These are phyloP conservation scores for Aulographum hederae DNA, from an alignment of 2,329 filamentous ascomycete species.

Conservation along the genomic window DNA sequence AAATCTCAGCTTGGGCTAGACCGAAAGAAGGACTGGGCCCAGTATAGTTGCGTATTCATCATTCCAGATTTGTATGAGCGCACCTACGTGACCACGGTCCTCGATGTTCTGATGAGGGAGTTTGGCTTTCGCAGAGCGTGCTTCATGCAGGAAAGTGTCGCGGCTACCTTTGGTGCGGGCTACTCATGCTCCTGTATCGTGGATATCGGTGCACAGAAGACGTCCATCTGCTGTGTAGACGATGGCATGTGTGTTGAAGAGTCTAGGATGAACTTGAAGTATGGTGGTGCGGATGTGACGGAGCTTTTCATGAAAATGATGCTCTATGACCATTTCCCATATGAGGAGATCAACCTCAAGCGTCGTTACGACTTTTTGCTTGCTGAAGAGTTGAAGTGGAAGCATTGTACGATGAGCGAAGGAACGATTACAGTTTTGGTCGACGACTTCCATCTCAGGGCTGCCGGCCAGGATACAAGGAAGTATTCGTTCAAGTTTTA, in stretches of 20 bases:
- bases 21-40: conserved; percentile 62
- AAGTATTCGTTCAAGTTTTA: conserved; percentile 97
- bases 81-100: conserved; percentile 65
- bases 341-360: conserved; percentile 80
- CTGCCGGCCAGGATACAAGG: conserved; percentile 69
- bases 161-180: conserved; percentile 85
- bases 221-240: conserved; percentile 89
- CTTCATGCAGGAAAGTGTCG: conserved; percentile 91
- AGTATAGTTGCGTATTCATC: conserved; percentile 93
- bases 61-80: conserved; percentile 97
- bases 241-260: conserved; percentile 91
- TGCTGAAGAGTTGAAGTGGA: conserved; percentile 89
- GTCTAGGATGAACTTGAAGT: conserved; percentile 88
- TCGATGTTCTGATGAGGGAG: conserved; percentile 73
- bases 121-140: conserved; percentile 80
- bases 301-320: conserved; percentile 96
- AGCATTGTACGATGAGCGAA: conserved; percentile 81
- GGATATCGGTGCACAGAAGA: conserved; percentile 93
- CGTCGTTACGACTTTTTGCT: conserved; percentile 82
- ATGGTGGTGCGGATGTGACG: conserved; percentile 80
- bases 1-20: conserved; percentile 65
- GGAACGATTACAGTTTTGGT: conserved; percentile 75
- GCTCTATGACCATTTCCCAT: conserved; percentile 89
- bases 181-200: conserved; percentile 91
- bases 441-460: conserved; percentile 78